Percentiles rank a stretch among this genome's conserved stretches.
phyloP scores from a whole-genome alignment of 2,329 filamentous ascomycete genomes.

The Acephala macrosclerotiorum region DNA sequence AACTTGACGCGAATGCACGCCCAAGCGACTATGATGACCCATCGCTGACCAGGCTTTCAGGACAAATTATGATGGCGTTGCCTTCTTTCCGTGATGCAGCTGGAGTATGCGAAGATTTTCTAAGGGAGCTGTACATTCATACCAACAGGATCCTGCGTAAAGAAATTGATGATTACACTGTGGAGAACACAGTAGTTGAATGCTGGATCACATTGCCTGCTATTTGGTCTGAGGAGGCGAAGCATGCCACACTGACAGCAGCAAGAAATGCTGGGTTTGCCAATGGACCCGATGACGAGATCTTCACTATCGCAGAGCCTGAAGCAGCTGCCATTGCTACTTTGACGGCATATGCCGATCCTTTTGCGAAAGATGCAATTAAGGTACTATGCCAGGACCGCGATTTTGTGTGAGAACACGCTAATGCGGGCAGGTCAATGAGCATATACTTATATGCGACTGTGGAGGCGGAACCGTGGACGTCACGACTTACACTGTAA shows the following conservation, averaged over 20 bases:
- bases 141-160: constrained; percentile 11
- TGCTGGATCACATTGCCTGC: constrained; percentile 38
- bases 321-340: constrained; percentile 37
- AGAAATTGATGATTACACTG: not conserved
- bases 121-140: constrained; percentile 31
- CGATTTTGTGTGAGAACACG: not conserved
- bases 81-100: constrained; percentile 27
- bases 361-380: constrained; percentile 23
- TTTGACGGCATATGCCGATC: constrained; percentile 19
- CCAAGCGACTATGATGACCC: constrained; percentile 30
- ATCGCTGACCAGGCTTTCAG: constrained; percentile 8
- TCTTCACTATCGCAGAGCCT: constrained; percentile 37
- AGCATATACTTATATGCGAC: constrained; percentile 37
- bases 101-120: constrained; percentile 35
- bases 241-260: constrained; percentile 34
- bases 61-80: constrained; percentile 24
- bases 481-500: constrained; percentile 37
- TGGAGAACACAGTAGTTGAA: constrained; percentile 32
- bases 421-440: constrained; percentile 18
- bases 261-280: constrained; percentile 36
- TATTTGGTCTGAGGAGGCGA: constrained; percentile 38
- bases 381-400: constrained; percentile 16
- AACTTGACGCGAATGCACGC: constrained; percentile 35
- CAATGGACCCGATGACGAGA: constrained; percentile 19
- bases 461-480: constrained; percentile 40